phyloP scores from a whole-genome alignment of 2,329 filamentous ascomycete genomes.

The Pseudogymnoascus sp. region DNA sequence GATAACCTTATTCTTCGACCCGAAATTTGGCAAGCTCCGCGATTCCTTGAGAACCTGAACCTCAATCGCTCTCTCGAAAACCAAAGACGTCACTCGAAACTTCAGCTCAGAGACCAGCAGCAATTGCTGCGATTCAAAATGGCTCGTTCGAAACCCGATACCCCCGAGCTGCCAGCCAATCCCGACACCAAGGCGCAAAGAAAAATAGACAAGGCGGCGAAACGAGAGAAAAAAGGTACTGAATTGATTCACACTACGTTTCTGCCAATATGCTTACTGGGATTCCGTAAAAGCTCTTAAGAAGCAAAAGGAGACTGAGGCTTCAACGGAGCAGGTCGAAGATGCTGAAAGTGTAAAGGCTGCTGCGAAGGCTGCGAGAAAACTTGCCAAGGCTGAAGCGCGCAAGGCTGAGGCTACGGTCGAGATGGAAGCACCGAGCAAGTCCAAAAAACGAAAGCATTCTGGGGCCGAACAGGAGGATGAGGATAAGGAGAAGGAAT shows the following conservation, averaged over 20 bases:
- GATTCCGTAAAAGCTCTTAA: not conserved
- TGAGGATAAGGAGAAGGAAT: not conserved
- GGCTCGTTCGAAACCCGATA: not conserved
- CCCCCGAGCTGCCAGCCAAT: not conserved
- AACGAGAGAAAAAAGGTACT: conserved; percentile 5
- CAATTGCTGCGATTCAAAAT: not conserved
- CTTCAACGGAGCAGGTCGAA: conserved; percentile 45
- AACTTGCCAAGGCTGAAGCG: conserved; percentile 20
- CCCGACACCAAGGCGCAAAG: not conserved
- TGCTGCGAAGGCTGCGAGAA: conserved; percentile 18
- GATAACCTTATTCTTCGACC: conserved; percentile 3
- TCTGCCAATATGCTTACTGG: not conserved
- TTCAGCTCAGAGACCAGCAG: not conserved
- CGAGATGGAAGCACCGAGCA: conserved; percentile 15
- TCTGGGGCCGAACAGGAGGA: conserved; percentile 17
- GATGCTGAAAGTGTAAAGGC: conserved; percentile 25
- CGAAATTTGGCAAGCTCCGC: not conserved
- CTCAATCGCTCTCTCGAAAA: not conserved
- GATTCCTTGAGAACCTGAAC: not conserved
- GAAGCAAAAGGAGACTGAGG: not conserved
- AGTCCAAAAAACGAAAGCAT: conserved; percentile 16
- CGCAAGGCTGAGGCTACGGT: conserved; percentile 19
- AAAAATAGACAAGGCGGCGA: conserved; percentile 1
- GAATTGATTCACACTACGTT: not conserved
- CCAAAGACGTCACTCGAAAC: not conserved